Conservation (phyloP, 768 basidiomycete genomes). For the Lactarius akahatsu region DNA sequence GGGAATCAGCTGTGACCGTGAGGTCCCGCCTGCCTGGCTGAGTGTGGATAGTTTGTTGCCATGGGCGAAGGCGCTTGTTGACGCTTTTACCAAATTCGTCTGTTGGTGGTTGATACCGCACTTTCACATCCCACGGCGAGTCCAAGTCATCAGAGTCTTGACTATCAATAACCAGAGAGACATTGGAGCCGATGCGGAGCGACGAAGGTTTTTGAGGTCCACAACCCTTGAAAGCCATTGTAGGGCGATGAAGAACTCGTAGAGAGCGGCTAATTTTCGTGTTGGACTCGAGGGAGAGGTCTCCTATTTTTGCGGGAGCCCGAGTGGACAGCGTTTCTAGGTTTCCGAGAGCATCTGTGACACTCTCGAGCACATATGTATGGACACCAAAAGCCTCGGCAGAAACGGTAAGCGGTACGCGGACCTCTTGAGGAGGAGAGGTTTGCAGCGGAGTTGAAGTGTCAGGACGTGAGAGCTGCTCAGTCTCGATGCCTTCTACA, state of each 20-base stretch:
- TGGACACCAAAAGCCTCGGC: conserved; percentile 65
- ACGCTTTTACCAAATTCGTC: conserved; percentile 39
- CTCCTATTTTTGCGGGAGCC: conserved; percentile 24
- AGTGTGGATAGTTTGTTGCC: conserved; percentile 62
- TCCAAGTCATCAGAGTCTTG: conserved; percentile 59
- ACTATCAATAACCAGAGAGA: conserved; percentile 52
- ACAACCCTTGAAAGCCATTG: conserved; percentile 71
- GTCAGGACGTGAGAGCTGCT: conserved; percentile 38
- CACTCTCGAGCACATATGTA: conserved; percentile 72
- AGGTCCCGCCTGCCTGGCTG: conserved; percentile 46
- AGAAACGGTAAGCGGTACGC: conserved; percentile 66
- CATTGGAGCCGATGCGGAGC: conserved; percentile 68
- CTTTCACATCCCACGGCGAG: conserved; percentile 62
- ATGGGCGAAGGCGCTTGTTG: conserved; percentile 51
- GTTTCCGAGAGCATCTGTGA: conserved; percentile 85
- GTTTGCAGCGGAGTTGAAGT: conserved; percentile 31
- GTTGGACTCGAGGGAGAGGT: conserved; percentile 36
- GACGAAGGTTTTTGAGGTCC: conserved; percentile 66
- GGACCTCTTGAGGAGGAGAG: conserved; percentile 52
- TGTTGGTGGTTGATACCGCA: conserved; percentile 59
- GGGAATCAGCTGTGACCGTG: conserved; percentile 50
- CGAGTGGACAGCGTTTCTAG: conserved; percentile 33
- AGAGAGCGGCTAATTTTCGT: conserved; percentile 58
- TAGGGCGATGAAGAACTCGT: conserved; percentile 68
- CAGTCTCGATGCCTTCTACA: conserved; percentile 81